Conservation (phyloP, 2,329 filamentous ascomycete species). For the Aspergillus sp. region DNA sequence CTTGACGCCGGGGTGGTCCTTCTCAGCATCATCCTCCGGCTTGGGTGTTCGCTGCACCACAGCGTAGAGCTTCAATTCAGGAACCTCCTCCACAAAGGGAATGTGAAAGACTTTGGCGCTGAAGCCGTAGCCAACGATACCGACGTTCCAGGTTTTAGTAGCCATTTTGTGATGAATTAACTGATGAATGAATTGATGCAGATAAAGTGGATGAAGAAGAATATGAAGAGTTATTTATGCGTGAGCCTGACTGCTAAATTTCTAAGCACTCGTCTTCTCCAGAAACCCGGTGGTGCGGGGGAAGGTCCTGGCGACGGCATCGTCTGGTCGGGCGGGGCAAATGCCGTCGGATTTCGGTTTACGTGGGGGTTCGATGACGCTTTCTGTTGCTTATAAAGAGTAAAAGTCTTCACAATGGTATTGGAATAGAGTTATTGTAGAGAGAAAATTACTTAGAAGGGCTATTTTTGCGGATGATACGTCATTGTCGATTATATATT, state of each 20-base stretch:
- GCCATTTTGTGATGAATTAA: slow-evolving; percentile 26
- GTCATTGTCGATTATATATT: no score
- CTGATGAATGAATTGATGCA: background rate
- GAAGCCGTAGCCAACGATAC: slow-evolving; percentile 57
- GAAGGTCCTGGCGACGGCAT: slow-evolving; percentile 32
- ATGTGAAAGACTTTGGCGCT: slow-evolving; percentile 80
- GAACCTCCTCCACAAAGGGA: slow-evolving; percentile 64
- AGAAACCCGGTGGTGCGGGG: slow-evolving; percentile 14
- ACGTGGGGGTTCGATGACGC: slow-evolving; percentile 21
- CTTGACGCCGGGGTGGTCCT: slow-evolving; percentile 62
- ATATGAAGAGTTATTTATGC: background rate
- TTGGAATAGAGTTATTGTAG: no score
- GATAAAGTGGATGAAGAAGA: slow-evolving; percentile 16
- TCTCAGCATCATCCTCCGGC: slow-evolving; percentile 60
- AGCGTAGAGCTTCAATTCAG: slow-evolving; percentile 63
- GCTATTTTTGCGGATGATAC: no score
- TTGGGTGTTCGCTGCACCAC: slow-evolving; percentile 71
- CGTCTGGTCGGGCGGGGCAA: slow-evolving; percentile 33
- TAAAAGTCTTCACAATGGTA: no score
- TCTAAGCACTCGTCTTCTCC: background rate
- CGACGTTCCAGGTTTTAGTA: slow-evolving; percentile 50
- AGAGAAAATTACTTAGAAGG: no score
- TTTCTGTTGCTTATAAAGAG: no score
- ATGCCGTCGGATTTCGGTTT: slow-evolving; percentile 20
- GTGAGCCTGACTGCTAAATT: background rate